phyloP scores from a whole-genome alignment of 805 yeast species.

The Phaffomyces opuntiae region DNA sequence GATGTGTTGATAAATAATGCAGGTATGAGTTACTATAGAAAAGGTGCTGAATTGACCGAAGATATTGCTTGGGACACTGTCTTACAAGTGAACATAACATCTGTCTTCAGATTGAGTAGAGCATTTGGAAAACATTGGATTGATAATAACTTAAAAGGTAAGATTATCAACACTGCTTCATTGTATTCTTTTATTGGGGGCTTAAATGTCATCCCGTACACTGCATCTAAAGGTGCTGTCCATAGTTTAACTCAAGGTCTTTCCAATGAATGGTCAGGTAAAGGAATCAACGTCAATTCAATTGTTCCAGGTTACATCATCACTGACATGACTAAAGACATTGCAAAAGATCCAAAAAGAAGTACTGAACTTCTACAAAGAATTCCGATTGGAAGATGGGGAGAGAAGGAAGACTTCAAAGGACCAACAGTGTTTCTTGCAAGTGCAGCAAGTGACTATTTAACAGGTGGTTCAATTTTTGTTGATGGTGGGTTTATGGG shows the following conservation, averaged over 20 bases:
- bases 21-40: conserved; percentile 70
- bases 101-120: conserved; percentile 74
- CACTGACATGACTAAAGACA: conserved; percentile 37
- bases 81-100: conserved; percentile 66
- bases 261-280: conserved; percentile 47
- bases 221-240: conserved; percentile 80
- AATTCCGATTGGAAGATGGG: conserved; percentile 36
- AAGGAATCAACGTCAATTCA: conserved; percentile 41
- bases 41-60: conserved; percentile 33
- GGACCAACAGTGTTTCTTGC: conserved; percentile 54
- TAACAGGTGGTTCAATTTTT: neutral
- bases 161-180: conserved; percentile 78
- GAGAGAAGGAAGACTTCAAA: conserved; percentile 40
- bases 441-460: conserved; percentile 29
- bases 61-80: conserved; percentile 57
- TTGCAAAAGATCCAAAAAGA: conserved; percentile 23
- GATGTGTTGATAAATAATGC: conserved; percentile 86
- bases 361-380: conserved; percentile 24
- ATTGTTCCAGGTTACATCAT: conserved; percentile 43
- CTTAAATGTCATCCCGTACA: conserved; percentile 51
- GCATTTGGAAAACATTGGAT: conserved; percentile 51
- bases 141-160: conserved; percentile 55
- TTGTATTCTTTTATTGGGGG: conserved; percentile 34
- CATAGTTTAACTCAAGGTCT: conserved; percentile 72
- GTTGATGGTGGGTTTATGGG: neutral